Percentiles rank a stretch among this genome's conserved stretches.
phyloP scores from a whole-genome alignment of 169 alveolate species.

The Plasmodium blacklocki region DNA sequence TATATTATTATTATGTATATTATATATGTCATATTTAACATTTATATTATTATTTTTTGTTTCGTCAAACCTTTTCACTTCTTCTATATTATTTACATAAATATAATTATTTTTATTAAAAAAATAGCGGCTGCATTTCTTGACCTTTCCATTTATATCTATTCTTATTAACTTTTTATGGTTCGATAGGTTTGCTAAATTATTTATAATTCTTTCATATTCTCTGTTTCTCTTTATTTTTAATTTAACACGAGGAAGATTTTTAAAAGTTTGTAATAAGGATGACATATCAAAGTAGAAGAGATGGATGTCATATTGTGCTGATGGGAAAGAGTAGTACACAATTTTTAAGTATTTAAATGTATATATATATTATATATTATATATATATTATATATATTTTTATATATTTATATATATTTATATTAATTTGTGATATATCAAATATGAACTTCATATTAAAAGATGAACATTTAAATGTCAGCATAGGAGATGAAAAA shows the following conservation, averaged over 20 bases:
- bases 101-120: slow-evolving; percentile 41
- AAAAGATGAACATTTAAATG: too few species aligned
- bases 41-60: not conserved
- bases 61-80: slow-evolving; percentile 16
- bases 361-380: too few species aligned
- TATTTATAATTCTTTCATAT: slow-evolving; percentile 17
- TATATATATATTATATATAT: too few species aligned
- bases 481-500: too few species aligned
- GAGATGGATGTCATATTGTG: too few species aligned
- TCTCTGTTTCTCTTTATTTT: not conserved
- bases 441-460: too few species aligned
- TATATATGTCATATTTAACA: not conserved
- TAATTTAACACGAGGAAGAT: not conserved
- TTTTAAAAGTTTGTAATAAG: too few species aligned
- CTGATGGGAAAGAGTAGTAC: too few species aligned
- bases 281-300: too few species aligned
- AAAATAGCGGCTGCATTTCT: slow-evolving; percentile 29
- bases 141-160: slow-evolving; percentile 35
- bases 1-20: not conserved
- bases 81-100: slow-evolving; percentile 22
- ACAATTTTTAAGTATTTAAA: too few species aligned
- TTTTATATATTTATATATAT: too few species aligned
- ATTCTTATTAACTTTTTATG: slow-evolving; percentile 37
- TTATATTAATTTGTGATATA: too few species aligned
- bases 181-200: slow-evolving; percentile 7